Evolutionary conservation across 139 green algal species (phyloP).

Genomic region (Tetratostichococcus sp.): DNA sequence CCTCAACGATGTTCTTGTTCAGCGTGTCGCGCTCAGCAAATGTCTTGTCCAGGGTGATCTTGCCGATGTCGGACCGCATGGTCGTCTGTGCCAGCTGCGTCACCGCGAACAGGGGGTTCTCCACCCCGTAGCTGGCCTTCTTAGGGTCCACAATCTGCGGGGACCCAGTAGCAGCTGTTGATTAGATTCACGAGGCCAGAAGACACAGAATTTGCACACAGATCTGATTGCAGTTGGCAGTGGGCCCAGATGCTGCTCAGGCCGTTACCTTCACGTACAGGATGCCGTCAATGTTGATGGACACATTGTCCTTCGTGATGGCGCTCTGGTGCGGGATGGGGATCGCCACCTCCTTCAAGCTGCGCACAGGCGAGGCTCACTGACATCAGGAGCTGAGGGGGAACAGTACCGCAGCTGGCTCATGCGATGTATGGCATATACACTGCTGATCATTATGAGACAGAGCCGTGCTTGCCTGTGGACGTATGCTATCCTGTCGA

Average conservation of each 20-base stretch:
- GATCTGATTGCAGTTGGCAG: too few species aligned
- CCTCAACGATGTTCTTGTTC: conserved; percentile 75
- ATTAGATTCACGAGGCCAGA: too few species aligned
- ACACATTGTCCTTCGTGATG: conserved; percentile 97
- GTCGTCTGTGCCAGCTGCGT: conserved; percentile 94
- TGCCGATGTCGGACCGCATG: conserved; percentile 94
- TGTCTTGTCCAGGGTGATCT: conserved; percentile 95
- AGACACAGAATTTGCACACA: too few species aligned
- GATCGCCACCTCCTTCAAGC: conserved; percentile 87
- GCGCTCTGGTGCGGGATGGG: conserved; percentile 53
- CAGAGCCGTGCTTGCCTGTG: too few species aligned
- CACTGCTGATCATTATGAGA: too few species aligned
- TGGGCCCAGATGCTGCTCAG: too few species aligned
- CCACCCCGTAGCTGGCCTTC: conserved; percentile 88
- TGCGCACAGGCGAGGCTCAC: neutral
- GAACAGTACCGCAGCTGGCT: too few species aligned
- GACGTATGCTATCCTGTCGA: conserved; percentile 81
- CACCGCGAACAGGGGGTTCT: conserved; percentile 88
- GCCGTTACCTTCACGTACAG: conserved; percentile 93
- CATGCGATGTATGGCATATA: too few species aligned
- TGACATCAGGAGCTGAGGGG: too few species aligned
- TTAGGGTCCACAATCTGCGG: conserved; percentile 80
- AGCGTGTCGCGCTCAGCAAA: conserved; percentile 93
- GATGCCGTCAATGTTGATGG: conserved; percentile 93
- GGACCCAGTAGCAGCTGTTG: neutral